A percentile compares a stretch with the other conserved stretches of the same genome.
Conservation (phyloP, 768 basidiomycete genomes). For the Suillus luteus region DNA sequence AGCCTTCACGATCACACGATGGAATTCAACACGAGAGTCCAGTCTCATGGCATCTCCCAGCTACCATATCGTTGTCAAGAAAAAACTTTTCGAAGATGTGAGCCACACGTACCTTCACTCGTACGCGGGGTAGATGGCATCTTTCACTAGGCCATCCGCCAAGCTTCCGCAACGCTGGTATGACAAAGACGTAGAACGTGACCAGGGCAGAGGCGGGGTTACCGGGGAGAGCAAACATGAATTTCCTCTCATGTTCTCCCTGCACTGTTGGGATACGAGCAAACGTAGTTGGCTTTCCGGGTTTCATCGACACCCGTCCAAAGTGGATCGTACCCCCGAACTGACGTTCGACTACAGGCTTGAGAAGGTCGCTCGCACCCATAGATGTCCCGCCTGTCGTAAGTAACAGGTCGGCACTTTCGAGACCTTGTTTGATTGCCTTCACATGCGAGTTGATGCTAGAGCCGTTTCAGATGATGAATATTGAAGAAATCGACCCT, state of each 20-base stretch:
- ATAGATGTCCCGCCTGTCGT: slow-evolving; percentile 92
- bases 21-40: slow-evolving; percentile 80
- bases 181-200: slow-evolving; percentile 81
- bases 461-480: slow-evolving; percentile 7
- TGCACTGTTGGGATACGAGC: slow-evolving; percentile 62
- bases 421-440: slow-evolving; percentile 58
- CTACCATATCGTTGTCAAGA: slow-evolving; percentile 33
- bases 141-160: slow-evolving; percentile 62
- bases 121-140: slow-evolving; percentile 61
- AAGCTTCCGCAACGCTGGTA: slow-evolving; percentile 74
- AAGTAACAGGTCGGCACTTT: slow-evolving; percentile 70
- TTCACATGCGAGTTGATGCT: slow-evolving; percentile 61
- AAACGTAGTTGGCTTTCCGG: slow-evolving; percentile 90
- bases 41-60: slow-evolving; percentile 62
- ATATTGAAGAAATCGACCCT: slow-evolving; percentile 4
- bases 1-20: slow-evolving; percentile 68
- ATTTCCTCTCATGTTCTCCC: slow-evolving; percentile 44
- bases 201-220: slow-evolving; percentile 90
- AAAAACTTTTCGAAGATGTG: neutral
- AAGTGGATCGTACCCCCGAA: slow-evolving; percentile 81
- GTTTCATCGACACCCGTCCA: slow-evolving; percentile 80
- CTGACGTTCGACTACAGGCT: slow-evolving; percentile 83
- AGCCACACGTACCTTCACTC: slow-evolving; percentile 55
- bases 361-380: slow-evolving; percentile 85
- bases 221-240: slow-evolving; percentile 83